Evolutionary conservation across 2,329 filamentous ascomycete genomes (phyloP), one percentile per base, ranked within the genome.

Genomic region (Xylariaceae sp.): DNA sequence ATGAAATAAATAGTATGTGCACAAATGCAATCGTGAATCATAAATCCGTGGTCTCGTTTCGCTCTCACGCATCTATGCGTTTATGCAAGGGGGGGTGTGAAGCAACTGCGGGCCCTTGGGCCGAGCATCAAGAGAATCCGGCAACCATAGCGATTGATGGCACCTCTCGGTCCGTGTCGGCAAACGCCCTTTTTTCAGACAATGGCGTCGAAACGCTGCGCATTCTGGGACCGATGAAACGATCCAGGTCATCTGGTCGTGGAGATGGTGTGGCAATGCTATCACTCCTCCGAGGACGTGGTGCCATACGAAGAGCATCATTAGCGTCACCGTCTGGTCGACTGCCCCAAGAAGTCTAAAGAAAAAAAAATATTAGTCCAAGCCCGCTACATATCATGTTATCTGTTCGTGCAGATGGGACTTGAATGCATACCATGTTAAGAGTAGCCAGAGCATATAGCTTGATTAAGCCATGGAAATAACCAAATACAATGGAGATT

Each of bases 381-480:
- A 22, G 43, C 19, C 40, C 33, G 48, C 44, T 31, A 28, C 17
- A 28, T 28, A 11, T 45, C 17, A 28, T 28, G 12, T 45, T 31
- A 9, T 17, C 12, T 17, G 19, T 16, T 41, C 40, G 39, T 33
- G 17, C 1, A 28, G 7, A 7, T 28, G 22, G 22, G 22, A 34
- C 34, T 34, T 31, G 19, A 40, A 39, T 39, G n/a, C 62, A 73
- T 81, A 95, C 90, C 83, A 89, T 87, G 66, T 88, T 86, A 61
- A 92, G 82, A 53, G 92, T 96, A 60, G 87, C 77, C 56, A 92
- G 79, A 39, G 93, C 91, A 66, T 93, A 93, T 57, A 96, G 78
- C 77, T 97, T 97, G 78, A 97, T 92, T 56, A 91, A 71, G 55
- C 92, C 90, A 69, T 97, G 93, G 63, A 95, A 88, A 73, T 94